Percentiles rank a stretch among this genome's conserved stretches.
Evolutionary conservation across 2,329 filamentous ascomycete species (phyloP).

Genomic region (Diaporthe aspalathi): DNA sequence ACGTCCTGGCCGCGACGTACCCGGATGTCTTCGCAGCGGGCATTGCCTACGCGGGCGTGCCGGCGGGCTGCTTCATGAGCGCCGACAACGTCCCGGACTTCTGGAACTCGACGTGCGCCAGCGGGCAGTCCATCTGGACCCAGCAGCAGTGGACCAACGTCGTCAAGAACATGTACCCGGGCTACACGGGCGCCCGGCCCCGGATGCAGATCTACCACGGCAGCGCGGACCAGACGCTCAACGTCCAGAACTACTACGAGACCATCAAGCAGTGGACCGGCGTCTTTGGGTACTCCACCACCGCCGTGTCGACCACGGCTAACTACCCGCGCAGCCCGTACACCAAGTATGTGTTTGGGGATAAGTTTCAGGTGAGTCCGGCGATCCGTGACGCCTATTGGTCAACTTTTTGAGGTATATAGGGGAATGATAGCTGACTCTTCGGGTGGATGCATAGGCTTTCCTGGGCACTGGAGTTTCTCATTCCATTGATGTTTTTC

Average conservation of each 20-base stretch:
- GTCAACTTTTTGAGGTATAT: no score
- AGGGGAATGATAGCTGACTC: background rate
- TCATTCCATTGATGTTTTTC: conserved; percentile 9
- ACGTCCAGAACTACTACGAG: conserved; percentile 66
- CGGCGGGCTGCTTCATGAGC: conserved; percentile 58
- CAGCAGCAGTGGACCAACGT: conserved; percentile 61
- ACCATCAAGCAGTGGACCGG: conserved; percentile 67
- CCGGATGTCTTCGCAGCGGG: conserved; percentile 60
- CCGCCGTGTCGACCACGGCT: background rate
- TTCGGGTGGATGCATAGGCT: accelerated
- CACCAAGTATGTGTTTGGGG: conserved; percentile 7
- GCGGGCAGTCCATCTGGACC: conserved; percentile 56
- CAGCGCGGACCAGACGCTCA: conserved; percentile 60
- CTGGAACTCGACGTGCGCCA: conserved; percentile 65
- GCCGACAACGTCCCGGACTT: conserved; percentile 51
- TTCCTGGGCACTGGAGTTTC: background rate
- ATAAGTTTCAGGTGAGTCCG: background rate
- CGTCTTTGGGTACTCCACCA: conserved; percentile 54
- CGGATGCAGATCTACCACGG: conserved; percentile 71
- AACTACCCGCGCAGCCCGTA: conserved; percentile 5
- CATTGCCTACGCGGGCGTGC: conserved; percentile 56
- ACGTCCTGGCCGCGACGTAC: conserved; percentile 58
- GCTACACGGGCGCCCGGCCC: conserved; percentile 61
- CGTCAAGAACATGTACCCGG: conserved; percentile 59
- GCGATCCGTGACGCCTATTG: no score